Evolutionary conservation across 768 basidiomycete species (phyloP).

Genomic region (Sporobolomyces phaffii): DNA sequence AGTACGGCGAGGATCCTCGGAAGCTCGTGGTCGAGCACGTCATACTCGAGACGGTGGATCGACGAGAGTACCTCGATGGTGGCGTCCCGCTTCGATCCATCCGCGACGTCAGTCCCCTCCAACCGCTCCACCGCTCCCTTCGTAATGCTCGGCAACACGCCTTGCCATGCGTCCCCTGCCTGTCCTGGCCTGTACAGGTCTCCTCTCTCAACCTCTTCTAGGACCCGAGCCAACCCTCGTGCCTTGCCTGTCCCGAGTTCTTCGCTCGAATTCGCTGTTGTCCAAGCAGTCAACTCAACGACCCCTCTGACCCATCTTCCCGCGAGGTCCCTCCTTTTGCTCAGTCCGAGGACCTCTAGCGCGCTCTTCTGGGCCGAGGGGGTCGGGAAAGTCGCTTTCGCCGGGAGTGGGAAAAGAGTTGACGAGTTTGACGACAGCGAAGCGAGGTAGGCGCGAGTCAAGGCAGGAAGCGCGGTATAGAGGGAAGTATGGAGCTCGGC

Average conservation of each 20-base stretch:
- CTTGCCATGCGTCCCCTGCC: slow-evolving; percentile 17
- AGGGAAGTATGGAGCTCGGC: background rate
- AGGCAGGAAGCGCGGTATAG: background rate
- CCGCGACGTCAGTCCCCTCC: background rate
- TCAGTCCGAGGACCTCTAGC: slow-evolving; percentile 24
- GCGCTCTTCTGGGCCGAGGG: slow-evolving; percentile 34
- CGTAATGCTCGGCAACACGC: background rate
- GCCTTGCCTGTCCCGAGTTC: slow-evolving; percentile 7
- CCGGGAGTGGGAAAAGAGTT: slow-evolving; percentile 32
- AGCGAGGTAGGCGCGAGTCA: slow-evolving; percentile 19
- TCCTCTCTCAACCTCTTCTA: slow-evolving; percentile 15
- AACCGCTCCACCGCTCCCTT: slow-evolving; percentile 2
- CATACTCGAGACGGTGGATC: slow-evolving; percentile 10
- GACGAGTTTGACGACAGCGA: slow-evolving; percentile 18
- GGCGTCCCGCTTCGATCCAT: background rate
- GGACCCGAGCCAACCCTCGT: background rate
- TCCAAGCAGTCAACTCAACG: slow-evolving; percentile 16
- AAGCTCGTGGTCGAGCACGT: background rate
- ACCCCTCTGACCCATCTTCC: slow-evolving; percentile 22
- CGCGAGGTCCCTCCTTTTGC: slow-evolving; percentile 28
- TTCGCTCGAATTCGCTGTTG: no score
- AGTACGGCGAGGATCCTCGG: slow-evolving; percentile 11
- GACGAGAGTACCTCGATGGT: background rate
- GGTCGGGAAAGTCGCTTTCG: slow-evolving; percentile 30
- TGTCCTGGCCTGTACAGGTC: slow-evolving; percentile 26